Evolutionary conservation across 2,329 filamentous ascomycete species (phyloP), one percentile per base, ranked within the genome.

Genomic region (Calonectria montana): DNA sequence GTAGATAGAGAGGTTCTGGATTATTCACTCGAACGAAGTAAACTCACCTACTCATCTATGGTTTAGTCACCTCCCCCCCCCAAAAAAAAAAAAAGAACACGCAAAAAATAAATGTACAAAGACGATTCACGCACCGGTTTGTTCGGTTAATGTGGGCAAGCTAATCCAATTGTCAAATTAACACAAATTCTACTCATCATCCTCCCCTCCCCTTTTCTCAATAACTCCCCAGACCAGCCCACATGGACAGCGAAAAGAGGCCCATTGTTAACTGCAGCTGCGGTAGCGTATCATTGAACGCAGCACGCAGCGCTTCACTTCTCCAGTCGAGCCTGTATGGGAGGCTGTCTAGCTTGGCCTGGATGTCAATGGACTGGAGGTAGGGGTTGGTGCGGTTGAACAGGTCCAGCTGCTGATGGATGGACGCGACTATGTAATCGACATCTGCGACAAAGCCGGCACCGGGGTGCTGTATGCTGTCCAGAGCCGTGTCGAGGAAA

Each of bases 201-300:
- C 1, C 15, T n/a, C 10, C n/a, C 27, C 27, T n/a, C n/a, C n/a
- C n/a, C n/a, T n/a, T n/a, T n/a, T n/a, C 48, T 53, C 16, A 47
- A 23, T 64, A 57, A 18, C 21, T 64, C 2, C 50, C 50, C 39
- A 61, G 29, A 13, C 65, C 65, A 43, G 45, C n/a, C 65, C 67
- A 70, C 3, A 65, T 25, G 3, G 61, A 65, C 13, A 59, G 23
- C 16, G 62, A 12, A 23, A 57, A 61, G n/a, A 65, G 31, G 7
- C 31, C 27, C 67, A 70, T 61, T 2, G 41, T 50, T 12, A 70
- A 16, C 10, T 59, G 67, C 10, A 70, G 5, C 23, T 29, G 16
- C 2, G 62, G 61, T 50, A 43, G 12, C 23, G 67, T 41, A 6
- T 35, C 37, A 13, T 61, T 45, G 15, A 70, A 70, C 13, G 65